A percentile compares a stretch with the other conserved stretches of the same genome.
These are phyloP conservation scores for Saraca asoca DNA, from an alignment of 331 rosid genomes.

Conservation along the genomic window DNA sequence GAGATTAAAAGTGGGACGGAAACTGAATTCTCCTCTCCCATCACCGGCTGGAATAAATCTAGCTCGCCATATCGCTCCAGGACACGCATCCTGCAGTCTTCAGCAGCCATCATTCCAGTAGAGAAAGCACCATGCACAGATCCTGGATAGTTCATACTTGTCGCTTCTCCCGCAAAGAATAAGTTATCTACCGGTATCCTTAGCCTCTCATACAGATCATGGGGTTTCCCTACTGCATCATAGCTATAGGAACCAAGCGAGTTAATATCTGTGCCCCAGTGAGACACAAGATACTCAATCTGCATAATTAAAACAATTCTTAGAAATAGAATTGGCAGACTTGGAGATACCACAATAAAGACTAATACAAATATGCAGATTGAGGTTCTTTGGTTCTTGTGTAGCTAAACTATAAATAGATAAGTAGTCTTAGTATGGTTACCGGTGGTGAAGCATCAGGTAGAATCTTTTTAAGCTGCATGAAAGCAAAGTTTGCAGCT, in stretches of 20 bases:
- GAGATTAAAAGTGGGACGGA: constrained; percentile 80
- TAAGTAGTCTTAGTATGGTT: constrained; percentile 24
- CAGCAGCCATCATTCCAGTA: constrained; percentile 95
- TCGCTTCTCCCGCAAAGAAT: constrained; percentile 99
- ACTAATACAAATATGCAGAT: not conserved
- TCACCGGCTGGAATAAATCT: constrained; percentile 75
- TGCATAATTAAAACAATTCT: constrained; percentile 45
- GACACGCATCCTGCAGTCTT: constrained; percentile 96
- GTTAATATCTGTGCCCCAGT: constrained; percentile 81
- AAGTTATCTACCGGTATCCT: constrained; percentile 91
- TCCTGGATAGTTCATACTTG: constrained; percentile 71
- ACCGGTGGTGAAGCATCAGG: constrained; percentile 93
- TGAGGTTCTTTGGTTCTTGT: constrained; percentile 10
- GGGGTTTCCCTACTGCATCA: constrained; percentile 85
- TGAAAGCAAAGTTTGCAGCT: constrained; percentile 80
- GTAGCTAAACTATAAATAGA: not conserved
- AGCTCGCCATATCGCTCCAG: constrained; percentile 88
- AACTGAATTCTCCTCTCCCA: constrained; percentile 67
- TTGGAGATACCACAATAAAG: not conserved
- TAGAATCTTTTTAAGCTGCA: constrained; percentile 85
- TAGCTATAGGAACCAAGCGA: constrained; percentile 92
- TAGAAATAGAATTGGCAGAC: not conserved
- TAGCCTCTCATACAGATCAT: constrained; percentile 83
- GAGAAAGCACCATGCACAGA: constrained; percentile 92
- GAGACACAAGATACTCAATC: constrained; percentile 91